phyloP scores from a whole-genome alignment of 345 rosid genomes.

The Populus tremula region DNA sequence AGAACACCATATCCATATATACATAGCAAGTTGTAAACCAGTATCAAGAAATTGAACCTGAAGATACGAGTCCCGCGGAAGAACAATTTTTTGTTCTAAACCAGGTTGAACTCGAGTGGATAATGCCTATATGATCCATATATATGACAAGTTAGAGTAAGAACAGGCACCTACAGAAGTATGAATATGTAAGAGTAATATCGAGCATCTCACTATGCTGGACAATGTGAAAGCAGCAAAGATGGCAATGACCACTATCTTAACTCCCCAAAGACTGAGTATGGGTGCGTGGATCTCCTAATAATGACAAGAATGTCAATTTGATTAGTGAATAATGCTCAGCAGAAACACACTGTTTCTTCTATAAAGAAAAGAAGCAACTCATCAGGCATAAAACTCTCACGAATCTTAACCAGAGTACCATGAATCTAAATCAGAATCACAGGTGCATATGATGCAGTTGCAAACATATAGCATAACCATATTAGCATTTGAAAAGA shows the following conservation, averaged over 20 bases:
- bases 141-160: conserved; percentile 16
- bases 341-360: background rate
- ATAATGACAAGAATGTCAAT: conserved; percentile 15
- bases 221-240: conserved; percentile 77
- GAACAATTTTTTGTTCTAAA: conserved; percentile 92
- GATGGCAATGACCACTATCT: conserved; percentile 62
- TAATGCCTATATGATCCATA: conserved; percentile 56
- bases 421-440: background rate
- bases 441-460: background rate
- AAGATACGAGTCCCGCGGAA: conserved; percentile 92
- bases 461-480: background rate
- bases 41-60: conserved; percentile 53
- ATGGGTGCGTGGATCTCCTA: conserved; percentile 88
- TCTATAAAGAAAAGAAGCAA: background rate
- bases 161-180: conserved; percentile 8
- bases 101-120: conserved; percentile 89
- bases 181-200: background rate
- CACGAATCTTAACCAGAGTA: background rate
- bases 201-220: conserved; percentile 66
- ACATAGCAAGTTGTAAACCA: conserved; percentile 6
- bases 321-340: conserved; percentile 4
- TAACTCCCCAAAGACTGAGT: conserved; percentile 79
- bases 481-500: background rate
- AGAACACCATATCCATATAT: background rate
- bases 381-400: background rate